A percentile compares a stretch with the other conserved stretches of the same genome.
Conservation (phyloP, 2,329 filamentous ascomycete species). For the Tolypocladium pustulatum region DNA sequence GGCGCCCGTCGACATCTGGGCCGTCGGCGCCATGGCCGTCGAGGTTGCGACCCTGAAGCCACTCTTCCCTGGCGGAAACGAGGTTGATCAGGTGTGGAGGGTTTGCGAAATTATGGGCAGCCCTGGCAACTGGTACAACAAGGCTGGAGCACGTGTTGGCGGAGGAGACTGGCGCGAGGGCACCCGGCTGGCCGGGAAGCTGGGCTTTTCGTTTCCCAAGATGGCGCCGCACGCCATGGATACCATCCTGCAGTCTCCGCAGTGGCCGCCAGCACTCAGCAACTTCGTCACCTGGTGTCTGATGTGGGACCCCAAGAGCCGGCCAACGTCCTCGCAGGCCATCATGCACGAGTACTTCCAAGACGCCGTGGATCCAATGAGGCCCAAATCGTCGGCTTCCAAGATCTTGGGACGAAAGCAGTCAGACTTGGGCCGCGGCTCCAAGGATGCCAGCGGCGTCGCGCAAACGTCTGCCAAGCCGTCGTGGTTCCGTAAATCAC, state of each 20-base stretch:
- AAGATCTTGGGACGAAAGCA: constrained; percentile 81
- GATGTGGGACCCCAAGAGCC: constrained; percentile 93
- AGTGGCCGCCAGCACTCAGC: constrained; percentile 81
- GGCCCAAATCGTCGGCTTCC: constrained; percentile 83
- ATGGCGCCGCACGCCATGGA: constrained; percentile 98
- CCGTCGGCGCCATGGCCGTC: constrained; percentile 95
- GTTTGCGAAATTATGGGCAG: constrained; percentile 99
- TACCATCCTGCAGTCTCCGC: constrained; percentile 77
- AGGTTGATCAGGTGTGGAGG: constrained; percentile 98
- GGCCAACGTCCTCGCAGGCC: constrained; percentile 90
- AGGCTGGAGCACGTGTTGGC: constrained; percentile 73
- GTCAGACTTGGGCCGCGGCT: constrained; percentile 64
- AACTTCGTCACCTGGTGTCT: constrained; percentile 97
- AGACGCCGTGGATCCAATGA: constrained; percentile 82
- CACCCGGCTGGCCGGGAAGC: constrained; percentile 81
- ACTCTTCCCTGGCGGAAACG: constrained; percentile 92
- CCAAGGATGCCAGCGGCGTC: constrained; percentile 45
- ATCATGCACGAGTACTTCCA: constrained; percentile 89
- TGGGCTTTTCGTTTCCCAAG: constrained; percentile 97
- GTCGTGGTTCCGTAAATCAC: constrained; percentile 93
- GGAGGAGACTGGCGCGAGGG: constrained; percentile 98
- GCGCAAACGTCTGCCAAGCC: constrained; percentile 67
- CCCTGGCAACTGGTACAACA: constrained; percentile 96
- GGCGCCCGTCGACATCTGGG: constrained; percentile 96
- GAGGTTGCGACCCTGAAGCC: constrained; percentile 95